Base-by-base conservation (phyloP, 805 yeast genomes). In the Cyberlindnera samutprakarnensis region DNA sequence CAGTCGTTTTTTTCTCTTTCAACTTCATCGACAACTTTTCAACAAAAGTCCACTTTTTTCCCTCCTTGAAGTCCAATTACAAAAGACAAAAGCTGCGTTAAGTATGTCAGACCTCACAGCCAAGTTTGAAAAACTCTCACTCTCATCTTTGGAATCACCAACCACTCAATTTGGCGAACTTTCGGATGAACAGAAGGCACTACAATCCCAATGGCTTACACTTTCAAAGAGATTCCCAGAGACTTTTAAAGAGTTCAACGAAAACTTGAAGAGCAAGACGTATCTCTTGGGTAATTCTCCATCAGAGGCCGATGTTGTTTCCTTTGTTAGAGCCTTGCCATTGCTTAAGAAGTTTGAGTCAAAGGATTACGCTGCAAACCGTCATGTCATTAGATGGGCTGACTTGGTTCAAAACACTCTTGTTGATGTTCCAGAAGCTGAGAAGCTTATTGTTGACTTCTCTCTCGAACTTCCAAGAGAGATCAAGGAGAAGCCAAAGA, bases 371-470 rank as follows among this genome's bases (percentile, higher is more conserved):
- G 75, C 78, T 29, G 59, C 68, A 29, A 65, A 66, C 56, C 82
- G 96, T 70, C 96, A 90, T 59, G 67, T 90, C 37, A 61, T 86
- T 39, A 81, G 98, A 70, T 92, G 97, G 97, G 73, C 75, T 16
- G 96, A 88, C 49, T 72, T 84, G 46, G 61, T 92, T 38, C 97
- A 92, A 64, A 73, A 78, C 51, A 62, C 77, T 21, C 57, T 75
- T 42, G 66, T 70, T 30, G 67, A 67, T 12, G 72, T 78, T 21
- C 68, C 73, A 32, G 69, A 61, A 37, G 67, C 57, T n/a, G 70
- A 72, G 31, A 66, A 74, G 47, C 53, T 83, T 41, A 53, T 43
- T 27, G 56, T 88, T 29, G 75, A 85, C 52, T 61, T 63, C 43
- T 72, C 75, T 45, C 62, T 75, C 27, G 77, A 67, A 41, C 63